Conservation (phyloP, 306 rosid species). For the Notholithocarpus densiflorus region DNA sequence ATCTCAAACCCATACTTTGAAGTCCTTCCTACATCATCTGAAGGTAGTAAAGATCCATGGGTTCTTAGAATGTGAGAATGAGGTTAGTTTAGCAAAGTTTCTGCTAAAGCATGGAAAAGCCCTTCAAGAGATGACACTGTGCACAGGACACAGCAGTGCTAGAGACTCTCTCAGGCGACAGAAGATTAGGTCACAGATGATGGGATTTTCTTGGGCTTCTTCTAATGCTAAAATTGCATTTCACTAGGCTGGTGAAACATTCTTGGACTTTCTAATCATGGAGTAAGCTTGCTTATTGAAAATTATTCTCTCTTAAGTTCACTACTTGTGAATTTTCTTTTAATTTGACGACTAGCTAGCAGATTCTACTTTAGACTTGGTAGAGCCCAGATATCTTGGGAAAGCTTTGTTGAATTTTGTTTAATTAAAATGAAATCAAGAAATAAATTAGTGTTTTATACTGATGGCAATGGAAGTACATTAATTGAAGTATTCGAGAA, state of each 20-base stretch:
- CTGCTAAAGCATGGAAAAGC: conserved; percentile 72
- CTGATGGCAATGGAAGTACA: neutral
- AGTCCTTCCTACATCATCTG: conserved; percentile 54
- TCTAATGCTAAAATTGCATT: conserved; percentile 67
- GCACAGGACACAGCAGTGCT: conserved; percentile 36
- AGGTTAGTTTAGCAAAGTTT: conserved; percentile 68
- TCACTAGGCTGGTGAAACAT: conserved; percentile 17
- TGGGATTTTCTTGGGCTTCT: conserved; percentile 81
- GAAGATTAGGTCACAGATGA: conserved; percentile 63
- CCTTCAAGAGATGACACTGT: conserved; percentile 53
- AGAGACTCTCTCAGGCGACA: conserved; percentile 60
- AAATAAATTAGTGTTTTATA: neutral
- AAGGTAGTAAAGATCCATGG: conserved; percentile 67
- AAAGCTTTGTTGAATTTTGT: neutral
- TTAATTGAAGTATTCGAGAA: neutral
- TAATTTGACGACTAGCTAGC: neutral
- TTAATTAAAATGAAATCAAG: neutral
- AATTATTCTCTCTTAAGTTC: neutral
- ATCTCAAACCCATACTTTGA: conserved; percentile 46
- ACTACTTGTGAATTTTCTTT: neutral
- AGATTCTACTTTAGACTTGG: neutral
- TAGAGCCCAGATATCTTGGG: neutral
- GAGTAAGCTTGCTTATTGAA: neutral
- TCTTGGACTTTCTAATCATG: neutral
- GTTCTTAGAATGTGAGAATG: conserved; percentile 65